phyloP scores from a whole-genome alignment of 1,284 basidiomycete species.

The Leccinum insolens region DNA sequence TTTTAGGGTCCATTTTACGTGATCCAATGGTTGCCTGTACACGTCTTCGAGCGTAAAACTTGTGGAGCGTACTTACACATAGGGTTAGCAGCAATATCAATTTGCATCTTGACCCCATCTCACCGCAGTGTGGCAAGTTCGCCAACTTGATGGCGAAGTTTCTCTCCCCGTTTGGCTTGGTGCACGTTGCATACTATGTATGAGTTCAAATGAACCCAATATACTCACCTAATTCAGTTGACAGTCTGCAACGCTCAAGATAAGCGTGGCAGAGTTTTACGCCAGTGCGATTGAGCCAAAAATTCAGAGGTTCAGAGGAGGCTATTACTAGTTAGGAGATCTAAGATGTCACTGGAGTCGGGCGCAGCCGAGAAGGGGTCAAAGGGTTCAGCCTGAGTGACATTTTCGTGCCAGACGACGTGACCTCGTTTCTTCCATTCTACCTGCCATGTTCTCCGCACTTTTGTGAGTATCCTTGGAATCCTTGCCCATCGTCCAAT shows the following conservation, averaged over 20 bases:
- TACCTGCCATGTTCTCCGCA: slow-evolving; percentile 65
- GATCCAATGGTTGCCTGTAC: neutral
- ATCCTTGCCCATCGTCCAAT: neutral
- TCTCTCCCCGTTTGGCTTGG: neutral
- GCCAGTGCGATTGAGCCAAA: neutral
- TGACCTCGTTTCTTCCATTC: slow-evolving; percentile 5
- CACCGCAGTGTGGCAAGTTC: neutral
- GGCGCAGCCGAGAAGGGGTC: neutral
- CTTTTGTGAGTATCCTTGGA: slow-evolving; percentile 61
- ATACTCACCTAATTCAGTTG: neutral
- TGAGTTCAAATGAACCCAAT: neutral
- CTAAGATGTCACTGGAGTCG: neutral
- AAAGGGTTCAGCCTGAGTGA: neutral
- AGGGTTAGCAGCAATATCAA: neutral
- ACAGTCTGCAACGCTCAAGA: neutral
- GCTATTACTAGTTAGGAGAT: neutral
- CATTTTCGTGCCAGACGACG: neutral
- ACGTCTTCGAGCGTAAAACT: neutral
- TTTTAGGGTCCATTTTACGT: neutral
- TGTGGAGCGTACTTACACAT: neutral
- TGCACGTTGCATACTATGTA: neutral
- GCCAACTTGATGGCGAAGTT: neutral
- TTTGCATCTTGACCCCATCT: neutral
- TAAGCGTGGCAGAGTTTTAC: neutral
- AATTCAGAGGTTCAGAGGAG: neutral